Conservation (phyloP, 202 grass and related monocot genomes). For the Tripidium arundinaceum region DNA sequence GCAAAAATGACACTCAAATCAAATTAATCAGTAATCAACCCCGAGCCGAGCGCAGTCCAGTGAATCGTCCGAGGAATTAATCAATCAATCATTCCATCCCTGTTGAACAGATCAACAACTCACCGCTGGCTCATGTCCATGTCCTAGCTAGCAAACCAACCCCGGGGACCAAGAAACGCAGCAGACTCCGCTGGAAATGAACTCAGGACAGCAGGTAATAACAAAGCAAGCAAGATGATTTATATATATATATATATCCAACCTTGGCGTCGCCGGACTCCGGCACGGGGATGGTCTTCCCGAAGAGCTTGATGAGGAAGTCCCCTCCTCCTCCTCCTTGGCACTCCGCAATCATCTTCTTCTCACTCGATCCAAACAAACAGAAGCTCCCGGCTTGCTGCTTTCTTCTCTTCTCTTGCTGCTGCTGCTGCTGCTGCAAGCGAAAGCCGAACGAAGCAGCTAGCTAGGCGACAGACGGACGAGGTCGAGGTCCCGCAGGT, state of each 20-base stretch:
- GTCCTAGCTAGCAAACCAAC: background rate
- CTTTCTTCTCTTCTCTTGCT: too few species aligned
- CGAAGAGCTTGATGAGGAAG: conserved; percentile 72
- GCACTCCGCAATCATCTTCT: conserved; percentile 28
- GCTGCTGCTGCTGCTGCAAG: background rate
- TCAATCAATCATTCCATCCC: too few species aligned
- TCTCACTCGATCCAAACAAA: too few species aligned
- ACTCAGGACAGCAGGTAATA: background rate
- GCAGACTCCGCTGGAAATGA: background rate
- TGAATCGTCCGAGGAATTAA: background rate
- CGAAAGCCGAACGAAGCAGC: too few species aligned
- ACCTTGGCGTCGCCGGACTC: conserved; percentile 43
- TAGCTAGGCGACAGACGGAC: background rate
- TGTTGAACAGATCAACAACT: background rate
- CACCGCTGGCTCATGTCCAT: background rate
- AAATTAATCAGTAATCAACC: background rate
- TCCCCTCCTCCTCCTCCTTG: conserved; percentile 20
- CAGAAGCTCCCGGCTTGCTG: too few species aligned
- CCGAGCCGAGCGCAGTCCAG: background rate
- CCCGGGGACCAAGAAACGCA: background rate
- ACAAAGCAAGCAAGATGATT: background rate
- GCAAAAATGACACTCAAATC: background rate
- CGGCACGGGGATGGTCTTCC: conserved; percentile 72
- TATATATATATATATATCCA: background rate
- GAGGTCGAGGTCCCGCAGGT: background rate